A percentile compares a stretch with the other conserved stretches of the same genome.
Conservation (phyloP, 164 flowering plant species). For the Houttuynia cordata region DNA sequence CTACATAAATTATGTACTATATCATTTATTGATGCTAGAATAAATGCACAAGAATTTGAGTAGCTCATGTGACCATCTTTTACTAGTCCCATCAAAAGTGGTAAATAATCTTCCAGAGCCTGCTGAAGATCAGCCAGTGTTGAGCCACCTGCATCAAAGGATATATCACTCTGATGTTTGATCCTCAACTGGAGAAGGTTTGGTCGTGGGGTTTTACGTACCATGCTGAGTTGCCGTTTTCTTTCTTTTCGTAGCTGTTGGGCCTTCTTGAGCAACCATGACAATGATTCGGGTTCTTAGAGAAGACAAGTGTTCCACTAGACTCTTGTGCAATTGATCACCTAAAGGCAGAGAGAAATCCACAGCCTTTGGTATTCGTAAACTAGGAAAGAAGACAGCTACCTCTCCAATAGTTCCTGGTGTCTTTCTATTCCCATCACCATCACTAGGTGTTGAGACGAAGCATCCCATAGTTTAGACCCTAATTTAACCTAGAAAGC, state of each 20-base stretch:
- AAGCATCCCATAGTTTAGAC: constrained; percentile 62
- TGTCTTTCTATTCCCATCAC: constrained; percentile 46
- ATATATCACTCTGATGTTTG: background rate
- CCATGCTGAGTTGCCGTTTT: constrained; percentile 80
- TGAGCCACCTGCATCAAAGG: constrained; percentile 47
- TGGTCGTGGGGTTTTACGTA: constrained; percentile 11
- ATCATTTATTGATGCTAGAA: no score
- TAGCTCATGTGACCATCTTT: constrained; percentile 42
- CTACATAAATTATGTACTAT: background rate
- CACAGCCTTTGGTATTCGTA: constrained; percentile 65
- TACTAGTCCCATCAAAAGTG: constrained; percentile 67
- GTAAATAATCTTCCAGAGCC: constrained; percentile 74
- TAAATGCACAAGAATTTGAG: background rate
- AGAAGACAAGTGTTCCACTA: constrained; percentile 57
- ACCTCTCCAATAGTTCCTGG: constrained; percentile 68
- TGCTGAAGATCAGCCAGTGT: constrained; percentile 71
- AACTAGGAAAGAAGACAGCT: constrained; percentile 70
- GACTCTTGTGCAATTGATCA: constrained; percentile 37
- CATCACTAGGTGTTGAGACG: constrained; percentile 48
- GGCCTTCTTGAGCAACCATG: constrained; percentile 71
- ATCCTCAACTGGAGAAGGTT: background rate
- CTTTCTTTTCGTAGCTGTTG: constrained; percentile 46
- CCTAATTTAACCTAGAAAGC: constrained; percentile 19
- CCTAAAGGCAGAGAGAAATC: constrained; percentile 54
- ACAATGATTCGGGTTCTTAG: constrained; percentile 67